These are phyloP conservation scores for Acanthamoeba lenticulata DNA, from an alignment of 208 protist genomes.

Conservation along the genomic window DNA sequence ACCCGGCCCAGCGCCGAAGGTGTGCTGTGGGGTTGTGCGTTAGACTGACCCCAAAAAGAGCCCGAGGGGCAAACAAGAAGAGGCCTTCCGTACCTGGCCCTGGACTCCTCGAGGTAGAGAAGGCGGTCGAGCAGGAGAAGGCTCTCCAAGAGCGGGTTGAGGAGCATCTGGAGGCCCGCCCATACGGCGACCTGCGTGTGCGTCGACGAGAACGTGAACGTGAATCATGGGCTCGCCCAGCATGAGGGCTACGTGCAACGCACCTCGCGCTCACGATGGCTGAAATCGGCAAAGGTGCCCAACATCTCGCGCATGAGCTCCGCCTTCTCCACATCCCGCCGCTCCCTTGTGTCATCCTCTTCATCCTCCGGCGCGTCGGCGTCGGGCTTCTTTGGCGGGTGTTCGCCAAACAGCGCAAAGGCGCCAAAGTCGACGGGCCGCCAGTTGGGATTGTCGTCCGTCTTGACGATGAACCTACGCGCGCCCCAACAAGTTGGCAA, in stretches of 20 bases:
- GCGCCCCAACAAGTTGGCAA: background rate
- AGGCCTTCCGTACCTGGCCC: background rate
- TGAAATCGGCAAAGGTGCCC: background rate
- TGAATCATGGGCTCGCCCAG: background rate
- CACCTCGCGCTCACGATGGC: background rate
- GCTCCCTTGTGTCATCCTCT: too few species aligned
- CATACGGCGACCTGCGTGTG: background rate
- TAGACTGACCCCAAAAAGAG: background rate
- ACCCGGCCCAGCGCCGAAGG: background rate
- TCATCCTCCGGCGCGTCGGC: background rate
- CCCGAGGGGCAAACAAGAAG: background rate
- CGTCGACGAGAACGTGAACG: too few species aligned
- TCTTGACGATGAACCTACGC: conserved; percentile 14
- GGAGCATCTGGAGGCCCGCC: conserved; percentile 1
- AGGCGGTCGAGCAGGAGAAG: conserved; percentile 18
- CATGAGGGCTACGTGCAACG: background rate
- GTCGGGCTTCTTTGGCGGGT: background rate
- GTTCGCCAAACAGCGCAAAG: background rate
- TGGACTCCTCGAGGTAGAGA: conserved; percentile 48
- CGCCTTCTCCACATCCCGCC: background rate
- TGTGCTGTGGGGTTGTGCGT: background rate
- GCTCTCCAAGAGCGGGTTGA: conserved; percentile 35
- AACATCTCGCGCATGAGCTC: conserved; percentile 16
- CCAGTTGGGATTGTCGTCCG: conserved; percentile 53
- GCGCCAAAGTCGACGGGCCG: conserved; percentile 33